Base-by-base conservation (phyloP, 768 basidiomycete genomes). In the Leccinum subtestaceum region DNA sequence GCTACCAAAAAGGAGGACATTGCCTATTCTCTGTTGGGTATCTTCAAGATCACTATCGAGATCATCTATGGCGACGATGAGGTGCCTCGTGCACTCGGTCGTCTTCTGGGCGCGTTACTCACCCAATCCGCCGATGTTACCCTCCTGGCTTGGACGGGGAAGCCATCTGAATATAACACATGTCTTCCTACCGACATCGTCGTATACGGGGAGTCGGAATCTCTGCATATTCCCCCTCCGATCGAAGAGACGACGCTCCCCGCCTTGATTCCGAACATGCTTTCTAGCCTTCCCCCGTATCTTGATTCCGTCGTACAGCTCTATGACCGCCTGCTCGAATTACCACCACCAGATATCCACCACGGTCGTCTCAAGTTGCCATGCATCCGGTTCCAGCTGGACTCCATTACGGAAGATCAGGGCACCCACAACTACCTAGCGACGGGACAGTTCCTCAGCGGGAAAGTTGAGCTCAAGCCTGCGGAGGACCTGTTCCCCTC, bases 1-100 rank as follows among this genome's bases (percentile, higher is more conserved):
- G 66, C 70, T 11, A 73, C 72, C 1, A 51, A 53, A 15, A 52
- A 55, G 11, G 71, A 71, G 56, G 70, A 72, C 25, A 56, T 59
- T 0, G 67, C 69, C 11, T 72, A 72, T 57, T 71, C 65, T 1
- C 34, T 72, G 19, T 56, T 72, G 43, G 71, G 69, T 1, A 62
- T 72, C 25, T 65, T 72, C 31, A 58, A 67, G 15, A 60, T 65
- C 13, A 50, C 57, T 1, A 53, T 72, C 3, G 60, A 61, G 3
- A 49, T 65, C 29, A 53, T 38, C 5, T 72, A 72, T 27, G 71
- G 71, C 5, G 34, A 34, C 2, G 69, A 71, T 43, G 67, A 70
- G 9, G 53, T 61, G 38, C 40, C 53, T 12, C 57, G 60, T n/a
- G 70, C 70, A 0, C 62, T 71, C 19, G 60, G 63, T 6, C 62